phyloP scores from a whole-genome alignment of 2,329 filamentous ascomycete genomes.

The Coleophoma crateriformis region DNA sequence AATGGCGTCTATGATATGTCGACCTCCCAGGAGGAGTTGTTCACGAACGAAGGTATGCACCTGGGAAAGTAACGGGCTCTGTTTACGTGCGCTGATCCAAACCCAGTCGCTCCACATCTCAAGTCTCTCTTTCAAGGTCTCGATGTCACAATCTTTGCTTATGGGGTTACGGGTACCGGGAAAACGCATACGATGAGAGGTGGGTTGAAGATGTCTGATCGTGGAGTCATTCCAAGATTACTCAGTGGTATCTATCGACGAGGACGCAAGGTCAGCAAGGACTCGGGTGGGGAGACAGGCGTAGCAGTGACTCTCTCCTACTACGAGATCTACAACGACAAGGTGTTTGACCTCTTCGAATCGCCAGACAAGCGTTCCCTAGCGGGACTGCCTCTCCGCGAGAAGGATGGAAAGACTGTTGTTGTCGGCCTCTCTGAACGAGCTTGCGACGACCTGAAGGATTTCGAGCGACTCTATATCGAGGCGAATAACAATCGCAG shows the following conservation, averaged over 20 bases:
- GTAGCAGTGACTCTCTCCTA: conserved; percentile 79
- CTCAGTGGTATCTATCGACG: conserved; percentile 82
- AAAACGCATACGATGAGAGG: conserved; percentile 97
- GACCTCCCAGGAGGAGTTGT: conserved; percentile 80
- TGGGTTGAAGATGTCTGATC: conserved; percentile 76
- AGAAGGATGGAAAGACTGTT: conserved; percentile 81
- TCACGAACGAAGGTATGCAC: conserved; percentile 74
- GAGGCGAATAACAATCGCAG: conserved; percentile 88
- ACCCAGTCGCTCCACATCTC: conserved; percentile 74
- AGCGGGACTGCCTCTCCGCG: conserved; percentile 73
- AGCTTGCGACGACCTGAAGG: conserved; percentile 76
- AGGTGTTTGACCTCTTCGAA: conserved; percentile 87
- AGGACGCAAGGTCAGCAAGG: conserved; percentile 79
- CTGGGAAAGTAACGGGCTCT: neutral
- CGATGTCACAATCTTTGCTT: conserved; percentile 86
- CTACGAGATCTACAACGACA: conserved; percentile 97
- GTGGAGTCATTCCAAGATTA: conserved; percentile 81
- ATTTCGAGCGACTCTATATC: conserved; percentile 86
- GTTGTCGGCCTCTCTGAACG: conserved; percentile 83
- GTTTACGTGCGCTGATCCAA: neutral
- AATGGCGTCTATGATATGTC: conserved; percentile 83
- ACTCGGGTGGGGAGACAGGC: conserved; percentile 61
- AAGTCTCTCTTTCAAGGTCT: conserved; percentile 89
- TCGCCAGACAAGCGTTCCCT: conserved; percentile 73
- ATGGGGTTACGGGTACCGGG: conserved; percentile 87